Base-by-base conservation (phyloP, 2,329 filamentous ascomycete genomes). In the Colletotrichum musae region DNA sequence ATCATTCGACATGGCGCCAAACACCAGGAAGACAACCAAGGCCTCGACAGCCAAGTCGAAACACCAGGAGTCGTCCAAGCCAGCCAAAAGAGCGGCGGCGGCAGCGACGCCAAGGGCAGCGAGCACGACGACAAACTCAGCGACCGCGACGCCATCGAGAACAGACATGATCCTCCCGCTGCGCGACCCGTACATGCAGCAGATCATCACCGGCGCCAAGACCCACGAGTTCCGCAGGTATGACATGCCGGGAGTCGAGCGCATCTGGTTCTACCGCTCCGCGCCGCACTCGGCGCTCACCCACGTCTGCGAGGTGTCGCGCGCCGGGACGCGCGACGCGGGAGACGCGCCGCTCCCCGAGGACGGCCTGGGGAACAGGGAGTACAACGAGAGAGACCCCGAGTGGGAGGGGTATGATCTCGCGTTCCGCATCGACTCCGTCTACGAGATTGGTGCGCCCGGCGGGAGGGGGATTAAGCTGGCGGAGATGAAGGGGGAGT, bases 221-320 rank as follows among this genome's bases (percentile, higher is more conserved):
- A 77, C 73, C 28, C 71, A 77, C 0, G 76, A 76, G 45, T 76
- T 74, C 50, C 72, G 75, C 43, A 77, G 73, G 9, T 77, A 78
- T 36, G 58, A 74, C 4, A 64, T 75, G 1, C 60, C 76, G 10
- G 64, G 70, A 9, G 71, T 77, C 5, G 21, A 59, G 13, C 71
- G 75, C 1, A 64, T 78, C 2, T 76, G 72, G 73, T 76, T 75
- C 53, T 77, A 76, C 36, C 74, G 77, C 51, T 76, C 73, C 9
- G 73, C 73, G 2, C 75, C 75, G 0, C 68, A 74, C 58, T 77
- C 75, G 0, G 63, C 70, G 70, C 72, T 75, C 15, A 77, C 74
- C 0, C 76, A 77, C 54, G 69, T 77, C 39, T 77, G 74, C 62
- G 63, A 73, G 0, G 72, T 74, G 1, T 54, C 64, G 28, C 50